Percentiles rank a stretch among this genome's conserved stretches.
Evolutionary conservation across 2,329 filamentous ascomycete species (phyloP).

Genomic region (Trichoderma lentiforme): DNA sequence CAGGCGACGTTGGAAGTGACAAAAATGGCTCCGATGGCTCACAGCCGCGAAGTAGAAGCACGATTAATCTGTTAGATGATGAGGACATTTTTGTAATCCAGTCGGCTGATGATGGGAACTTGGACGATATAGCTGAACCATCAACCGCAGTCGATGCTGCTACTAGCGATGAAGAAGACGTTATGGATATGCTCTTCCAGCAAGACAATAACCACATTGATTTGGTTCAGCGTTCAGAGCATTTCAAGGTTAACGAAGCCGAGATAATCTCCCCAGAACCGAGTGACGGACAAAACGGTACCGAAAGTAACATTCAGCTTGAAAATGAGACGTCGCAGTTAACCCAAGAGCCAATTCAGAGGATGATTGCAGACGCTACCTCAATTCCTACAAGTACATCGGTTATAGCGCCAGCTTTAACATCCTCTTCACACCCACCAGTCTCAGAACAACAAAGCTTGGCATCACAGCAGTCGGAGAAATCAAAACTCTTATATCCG

Average conservation of each 20-base stretch:
- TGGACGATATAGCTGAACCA: neutral
- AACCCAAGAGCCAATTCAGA: no score
- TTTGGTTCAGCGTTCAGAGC: neutral
- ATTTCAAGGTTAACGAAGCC: neutral
- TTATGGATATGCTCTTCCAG: neutral
- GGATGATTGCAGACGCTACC: no score
- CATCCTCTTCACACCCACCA: no score
- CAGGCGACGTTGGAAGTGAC: neutral
- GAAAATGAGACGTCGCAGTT: no score
- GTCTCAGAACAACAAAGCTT: no score
- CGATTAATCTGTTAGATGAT: neutral
- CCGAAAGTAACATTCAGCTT: no score
- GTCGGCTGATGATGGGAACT: neutral
- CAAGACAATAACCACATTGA: neutral
- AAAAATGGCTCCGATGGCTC: neutral
- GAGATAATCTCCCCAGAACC: neutral
- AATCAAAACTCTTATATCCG: no score
- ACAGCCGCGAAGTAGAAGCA: neutral
- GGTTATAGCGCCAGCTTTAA: no score
- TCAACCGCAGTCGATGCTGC: neutral
- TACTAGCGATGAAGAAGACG: neutral
- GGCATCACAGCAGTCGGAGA: no score
- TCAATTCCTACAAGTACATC: no score
- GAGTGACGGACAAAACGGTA: no score
- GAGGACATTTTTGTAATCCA: neutral